These are phyloP conservation scores for Fusarium caatingaense DNA, from an alignment of 2,329 filamentous ascomycete species.

Conservation along the genomic window DNA sequence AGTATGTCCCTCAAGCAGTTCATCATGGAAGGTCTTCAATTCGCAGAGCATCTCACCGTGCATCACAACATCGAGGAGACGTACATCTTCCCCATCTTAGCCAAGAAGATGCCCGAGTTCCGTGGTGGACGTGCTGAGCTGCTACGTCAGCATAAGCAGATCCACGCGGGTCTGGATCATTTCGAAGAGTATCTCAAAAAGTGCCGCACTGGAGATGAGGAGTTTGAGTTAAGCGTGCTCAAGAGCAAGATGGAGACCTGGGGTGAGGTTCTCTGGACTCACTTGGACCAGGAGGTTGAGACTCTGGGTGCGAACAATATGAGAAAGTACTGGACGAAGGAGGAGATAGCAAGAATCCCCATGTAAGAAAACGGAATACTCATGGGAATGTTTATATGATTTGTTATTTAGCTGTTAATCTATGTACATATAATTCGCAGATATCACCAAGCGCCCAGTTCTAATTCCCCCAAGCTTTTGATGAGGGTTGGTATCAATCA, in stretches of 20 bases:
- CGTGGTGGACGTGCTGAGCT: conserved; percentile 65
- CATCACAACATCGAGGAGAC: conserved; percentile 89
- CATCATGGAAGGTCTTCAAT: conserved; percentile 73
- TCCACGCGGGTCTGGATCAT: conserved; percentile 79
- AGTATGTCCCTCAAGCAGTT: conserved; percentile 77
- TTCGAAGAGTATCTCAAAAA: conserved; percentile 73
- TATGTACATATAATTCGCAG: conserved; percentile 13
- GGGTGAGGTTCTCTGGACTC: conserved; percentile 81
- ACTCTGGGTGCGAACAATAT: conserved; percentile 84
- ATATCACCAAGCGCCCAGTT: conserved; percentile 20
- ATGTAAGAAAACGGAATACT: conserved; percentile 61
- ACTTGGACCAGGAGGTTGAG: conserved; percentile 86
- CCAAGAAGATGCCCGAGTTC: conserved; percentile 83
- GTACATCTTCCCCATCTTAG: conserved; percentile 83
- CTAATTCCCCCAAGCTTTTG: conserved; percentile 2
- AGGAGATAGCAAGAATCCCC: conserved; percentile 78
- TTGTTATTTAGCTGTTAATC: conserved; percentile 8
- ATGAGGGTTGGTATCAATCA: conserved; percentile 23
- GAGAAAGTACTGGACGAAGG: conserved; percentile 81
- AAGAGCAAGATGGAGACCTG: conserved; percentile 80
- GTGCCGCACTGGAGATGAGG: conserved; percentile 71
- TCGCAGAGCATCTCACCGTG: conserved; percentile 75
- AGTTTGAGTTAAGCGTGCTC: conserved; percentile 68
- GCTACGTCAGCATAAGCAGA: conserved; percentile 79
- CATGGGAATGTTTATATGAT: background rate